Base-by-base conservation (phyloP, 129 eudicot genomes). In the Lactuca sativa region DNA sequence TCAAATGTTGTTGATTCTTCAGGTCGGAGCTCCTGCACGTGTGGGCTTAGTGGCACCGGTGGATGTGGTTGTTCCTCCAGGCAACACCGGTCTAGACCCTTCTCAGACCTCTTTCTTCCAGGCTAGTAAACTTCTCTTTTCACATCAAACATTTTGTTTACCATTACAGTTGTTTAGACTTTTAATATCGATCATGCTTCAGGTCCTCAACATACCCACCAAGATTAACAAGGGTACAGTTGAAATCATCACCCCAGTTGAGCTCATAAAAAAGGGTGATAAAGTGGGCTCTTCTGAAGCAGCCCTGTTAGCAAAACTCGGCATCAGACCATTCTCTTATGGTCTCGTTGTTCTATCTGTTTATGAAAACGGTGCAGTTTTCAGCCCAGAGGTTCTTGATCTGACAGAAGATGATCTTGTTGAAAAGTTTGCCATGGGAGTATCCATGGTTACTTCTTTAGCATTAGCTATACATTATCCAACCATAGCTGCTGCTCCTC, bases 21-120 rank as follows among this genome's bases (percentile, higher is more conserved):
- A 90, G 95, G 95, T 91, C 59, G 97, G 95, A 83, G 95, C 95
- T 41, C 97, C 95, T 57, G 95, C 97, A 66, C 90, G 92, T 80
- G 97, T 85, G 51, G 97, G 97, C 59, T 66, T 91, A 70, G 82
- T 88, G 4, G 97, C 97, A 44, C 97, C 92, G 0, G 79, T 83
- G 61, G 95, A 91, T 78, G 95, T 91, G 5, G 90, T 91, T 60
- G 97, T 91, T 31, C 92, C 90, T 4, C 95, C 97, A 4, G 97
- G 97, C 32, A 87, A 87, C 83, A 91, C 92, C 41, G 97, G 97
- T 4, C 92, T 91, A 0, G 95, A 91, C 59, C 97, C 97, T 44
- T 91, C 97, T 7, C 95, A 90, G 74, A 90, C 97, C 2, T 90
- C 97, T 62, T 90, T 90, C 85, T 90, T 90, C 77, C 97, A 90